A percentile compares a stretch with the other conserved stretches of the same genome.
phyloP scores from a whole-genome alignment of 768 basidiomycete genomes.

The Termitomyces sp. region DNA sequence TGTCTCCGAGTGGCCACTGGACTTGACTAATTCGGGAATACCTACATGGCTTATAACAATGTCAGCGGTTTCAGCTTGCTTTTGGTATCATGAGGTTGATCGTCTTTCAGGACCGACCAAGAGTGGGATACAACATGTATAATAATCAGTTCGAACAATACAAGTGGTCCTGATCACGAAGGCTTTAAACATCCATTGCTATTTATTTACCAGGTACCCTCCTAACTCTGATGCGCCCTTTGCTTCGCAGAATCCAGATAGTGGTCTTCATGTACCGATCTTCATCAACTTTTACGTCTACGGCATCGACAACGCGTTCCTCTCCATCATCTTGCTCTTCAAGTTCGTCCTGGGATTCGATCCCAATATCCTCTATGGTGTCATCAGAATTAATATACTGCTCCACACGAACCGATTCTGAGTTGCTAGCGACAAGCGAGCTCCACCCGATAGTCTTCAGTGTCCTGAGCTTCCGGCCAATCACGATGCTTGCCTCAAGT shows the following conservation, averaged over 20 bases:
- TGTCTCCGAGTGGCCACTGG: neutral
- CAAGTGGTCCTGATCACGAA: neutral
- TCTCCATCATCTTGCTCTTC: neutral
- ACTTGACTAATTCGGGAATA: neutral
- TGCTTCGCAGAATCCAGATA: conserved; percentile 32
- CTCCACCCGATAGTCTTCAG: conserved; percentile 46
- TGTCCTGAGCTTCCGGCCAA: conserved; percentile 39
- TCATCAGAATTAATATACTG: conserved; percentile 9
- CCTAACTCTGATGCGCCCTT: conserved; percentile 36
- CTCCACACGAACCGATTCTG: neutral
- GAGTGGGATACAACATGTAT: neutral
- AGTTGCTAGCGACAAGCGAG: conserved; percentile 32
- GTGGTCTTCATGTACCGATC: conserved; percentile 24
- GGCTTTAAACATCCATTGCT: neutral
- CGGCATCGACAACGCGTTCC: neutral
- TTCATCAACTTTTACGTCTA: neutral
- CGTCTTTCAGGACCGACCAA: neutral
- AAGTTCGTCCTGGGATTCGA: conserved; percentile 2
- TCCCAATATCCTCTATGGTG: conserved; percentile 12
- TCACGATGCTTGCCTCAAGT: conserved; percentile 36
- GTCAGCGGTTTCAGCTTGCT: too few species aligned
- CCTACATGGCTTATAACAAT: neutral
- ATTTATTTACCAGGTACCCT: conserved; percentile 28
- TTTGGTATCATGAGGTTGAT: neutral
- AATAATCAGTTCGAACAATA: neutral